Base-by-base conservation (phyloP, 2,329 filamentous ascomycete species). In the Lecanicillium sp. region DNA sequence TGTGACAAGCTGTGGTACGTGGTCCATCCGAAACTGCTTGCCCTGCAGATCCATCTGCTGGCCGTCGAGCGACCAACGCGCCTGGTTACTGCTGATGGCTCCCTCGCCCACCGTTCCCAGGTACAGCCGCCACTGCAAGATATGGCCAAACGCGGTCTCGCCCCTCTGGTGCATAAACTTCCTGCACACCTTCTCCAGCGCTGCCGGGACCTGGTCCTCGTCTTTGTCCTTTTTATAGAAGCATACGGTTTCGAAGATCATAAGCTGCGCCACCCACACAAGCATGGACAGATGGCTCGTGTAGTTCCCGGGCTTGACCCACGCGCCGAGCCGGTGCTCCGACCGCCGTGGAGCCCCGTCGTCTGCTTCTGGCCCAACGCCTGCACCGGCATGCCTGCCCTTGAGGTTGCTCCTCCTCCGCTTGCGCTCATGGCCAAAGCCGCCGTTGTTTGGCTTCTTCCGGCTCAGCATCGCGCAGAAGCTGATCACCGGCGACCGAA, bases 71-170 rank as follows among this genome's bases (percentile, higher is more conserved):
- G 35, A 37, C 35, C 27, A 37, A 22, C 22, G 35, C 9, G 35
- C 35, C 35, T 37, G 35, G 13, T 37, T 18, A 7, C 9, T 28
- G 9, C 19, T 29, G 14, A 37, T 25, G 11, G 22, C 35, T 13
- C 19, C 11, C 27, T 17, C 13, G 16, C 18, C 19, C 16, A 37
- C 25, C 7, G 35, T 17, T 11, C 9, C 13, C 5, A 37, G 35
- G 20, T 25, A 29, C 9, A 37, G 35, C 18, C 35, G 22, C 35
- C 22, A 37, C 35, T 37, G 35, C 6, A 37, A 17, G 22, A 37
- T 28, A 17, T 37, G 27, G 22, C 35, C 15, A 19, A 37, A 37
- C 5, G 22, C 8, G 12, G 35, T 37, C 27, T 37, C 22, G 16
- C 35, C 14, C 22, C 17, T 13, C 27, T 37, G 35, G 16, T 29